Percentiles rank a stretch among this genome's conserved stretches.
These are phyloP conservation scores for Arctium minus DNA, from an alignment of 129 eudicot genomes.

Conservation along the genomic window DNA sequence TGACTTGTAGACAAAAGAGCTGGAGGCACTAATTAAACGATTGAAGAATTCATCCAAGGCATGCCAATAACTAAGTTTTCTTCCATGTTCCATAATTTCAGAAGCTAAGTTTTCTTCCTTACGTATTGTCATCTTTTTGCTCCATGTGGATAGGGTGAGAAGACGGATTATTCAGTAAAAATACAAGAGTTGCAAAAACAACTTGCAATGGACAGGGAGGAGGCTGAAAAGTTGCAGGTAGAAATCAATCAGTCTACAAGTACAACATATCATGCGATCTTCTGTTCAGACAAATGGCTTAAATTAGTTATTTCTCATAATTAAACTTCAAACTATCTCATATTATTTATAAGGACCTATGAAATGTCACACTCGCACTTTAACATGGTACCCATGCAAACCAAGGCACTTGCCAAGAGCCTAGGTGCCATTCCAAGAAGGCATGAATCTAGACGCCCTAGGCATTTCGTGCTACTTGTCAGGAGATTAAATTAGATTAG, in stretches of 20 bases:
- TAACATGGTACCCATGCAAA: neutral
- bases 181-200: slow-evolving; percentile 95
- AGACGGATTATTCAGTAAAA: slow-evolving; percentile 77
- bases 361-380: neutral
- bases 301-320: neutral
- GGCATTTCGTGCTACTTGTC: too few species aligned
- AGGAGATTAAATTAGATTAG: too few species aligned
- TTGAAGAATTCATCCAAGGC: slow-evolving; percentile 82
- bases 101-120: neutral
- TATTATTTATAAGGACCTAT: neutral
- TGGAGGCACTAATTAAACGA: slow-evolving; percentile 85
- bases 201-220: slow-evolving; percentile 88
- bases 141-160: slow-evolving; percentile 57
- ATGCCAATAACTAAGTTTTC: slow-evolving; percentile 17
- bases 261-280: neutral
- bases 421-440: too few species aligned
- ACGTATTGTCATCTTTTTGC: slow-evolving; percentile 11
- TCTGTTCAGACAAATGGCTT: neutral
- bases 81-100: neutral
- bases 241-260: neutral
- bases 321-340: neutral
- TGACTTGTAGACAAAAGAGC: slow-evolving; percentile 62
- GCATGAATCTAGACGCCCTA: too few species aligned
- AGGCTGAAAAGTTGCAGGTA: slow-evolving; percentile 89
- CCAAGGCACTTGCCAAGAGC: neutral